Percentiles rank a stretch among this genome's conserved stretches.
phyloP scores from a whole-genome alignment of 2,329 filamentous ascomycete species.

The Biscogniauxia marginata region DNA sequence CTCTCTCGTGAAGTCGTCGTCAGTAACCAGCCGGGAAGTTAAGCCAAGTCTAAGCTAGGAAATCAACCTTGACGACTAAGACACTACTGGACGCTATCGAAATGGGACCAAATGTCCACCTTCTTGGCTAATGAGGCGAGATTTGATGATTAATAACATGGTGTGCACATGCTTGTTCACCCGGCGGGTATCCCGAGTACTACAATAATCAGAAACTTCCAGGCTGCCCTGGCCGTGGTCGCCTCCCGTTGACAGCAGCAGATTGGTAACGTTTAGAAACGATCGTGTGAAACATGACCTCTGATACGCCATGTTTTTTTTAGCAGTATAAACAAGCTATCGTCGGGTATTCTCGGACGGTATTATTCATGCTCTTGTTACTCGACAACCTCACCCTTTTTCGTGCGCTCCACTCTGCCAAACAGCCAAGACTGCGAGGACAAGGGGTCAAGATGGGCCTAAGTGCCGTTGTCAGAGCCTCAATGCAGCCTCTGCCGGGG shows the following conservation, averaged over 20 bases:
- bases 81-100: neutral
- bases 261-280: constrained; percentile 5
- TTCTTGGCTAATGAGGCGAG: neutral
- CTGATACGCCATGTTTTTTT: constrained; percentile 11
- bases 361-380: constrained; percentile 1
- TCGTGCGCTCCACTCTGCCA: constrained; percentile 15
- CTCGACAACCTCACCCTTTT: constrained; percentile 3
- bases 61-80: neutral
- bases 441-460: neutral
- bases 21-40: neutral
- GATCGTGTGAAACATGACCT: constrained; percentile 12
- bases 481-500: neutral
- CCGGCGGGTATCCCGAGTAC: neutral
- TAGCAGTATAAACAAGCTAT: constrained; percentile 1
- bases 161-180: neutral
- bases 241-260: neutral
- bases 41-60: neutral
- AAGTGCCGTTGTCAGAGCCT: neutral
- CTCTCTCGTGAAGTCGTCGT: neutral
- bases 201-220: no score
- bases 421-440: constrained; percentile 8
- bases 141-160: neutral
- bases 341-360: constrained; percentile 14
- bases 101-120: neutral
- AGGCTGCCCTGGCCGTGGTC: neutral